Evolutionary conservation across 441 rosid species (phyloP), one percentile per base, ranked within the genome.

Genomic region (Adansonia gregorii): DNA sequence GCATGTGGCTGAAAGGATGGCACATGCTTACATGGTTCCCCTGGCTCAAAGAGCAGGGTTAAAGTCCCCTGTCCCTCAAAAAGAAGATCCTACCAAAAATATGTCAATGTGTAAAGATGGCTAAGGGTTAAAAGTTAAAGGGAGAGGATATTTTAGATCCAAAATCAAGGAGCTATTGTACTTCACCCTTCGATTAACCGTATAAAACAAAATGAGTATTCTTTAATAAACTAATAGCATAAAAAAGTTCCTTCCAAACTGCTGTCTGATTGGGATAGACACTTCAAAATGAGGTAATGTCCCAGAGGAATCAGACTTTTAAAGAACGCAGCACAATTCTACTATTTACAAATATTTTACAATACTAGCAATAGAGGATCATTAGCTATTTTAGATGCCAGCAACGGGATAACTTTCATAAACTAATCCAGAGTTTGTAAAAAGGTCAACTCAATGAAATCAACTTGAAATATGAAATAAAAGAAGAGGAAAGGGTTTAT

Each of bases 401-500:
- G 27, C 27, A 43, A n/a, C 51, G 19, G 31, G 14, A 1, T 43
- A 43, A 43, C 35, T 17, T 67, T 43, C 3, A 4, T 43, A 15
- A 43, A 43, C 71, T 67, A 67, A 43, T 20, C 19, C 54, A 43
- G 14, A 43, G 52, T 17, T 17, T 15, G n/a, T 51, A n/a, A 15
- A 54, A 52, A 54, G 14, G 24, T 52, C 27, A 52, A n/a, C 27
- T 52, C 46, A 51, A 52, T 31, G 8, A 52, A 35, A 70, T 68
- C 46, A 71, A 71, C 54, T 71, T 31, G 74, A 31, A 46, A 71
- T n/a, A n/a, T 5, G 0, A 52, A 5, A 8, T 52, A 31, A 8
- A 52, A 55, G 71, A 15, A 22, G 58, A 68, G 65, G 51, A 12
- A 67, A 39, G 73, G 58, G 67, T 49, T 65, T 31, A 76, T 75